These are phyloP conservation scores for Calonectria pteridis DNA, from an alignment of 2,329 filamentous ascomycete species.

Conservation along the genomic window DNA sequence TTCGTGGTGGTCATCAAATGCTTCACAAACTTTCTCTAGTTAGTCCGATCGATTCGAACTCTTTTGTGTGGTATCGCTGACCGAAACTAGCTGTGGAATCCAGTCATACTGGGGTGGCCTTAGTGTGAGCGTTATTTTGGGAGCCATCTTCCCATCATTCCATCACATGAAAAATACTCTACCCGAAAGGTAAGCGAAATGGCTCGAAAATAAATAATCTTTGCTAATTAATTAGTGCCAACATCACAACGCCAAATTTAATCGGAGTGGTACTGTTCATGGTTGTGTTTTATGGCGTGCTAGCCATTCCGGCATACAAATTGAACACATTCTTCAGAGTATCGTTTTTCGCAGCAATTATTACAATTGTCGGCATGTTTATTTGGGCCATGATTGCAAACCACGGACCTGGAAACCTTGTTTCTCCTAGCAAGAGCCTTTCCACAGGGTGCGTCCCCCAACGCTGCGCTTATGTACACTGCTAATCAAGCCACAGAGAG, in stretches of 20 bases:
- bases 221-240: background rate
- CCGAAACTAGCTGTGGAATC: background rate
- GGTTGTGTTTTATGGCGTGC: constrained; percentile 2
- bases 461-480: background rate
- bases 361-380: background rate
- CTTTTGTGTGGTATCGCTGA: background rate
- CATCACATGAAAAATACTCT: background rate
- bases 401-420: background rate
- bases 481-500: background rate
- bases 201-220: no score
- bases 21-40: constrained; percentile 4
- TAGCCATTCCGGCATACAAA: background rate
- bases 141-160: background rate
- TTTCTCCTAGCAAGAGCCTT: background rate
- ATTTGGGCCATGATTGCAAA: constrained; percentile 7
- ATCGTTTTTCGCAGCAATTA: background rate
- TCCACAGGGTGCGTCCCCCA: background rate
- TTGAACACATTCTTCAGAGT: background rate
- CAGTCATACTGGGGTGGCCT: background rate
- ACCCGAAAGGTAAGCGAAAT: background rate
- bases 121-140: background rate
- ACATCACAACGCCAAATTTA: background rate
- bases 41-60: background rate
- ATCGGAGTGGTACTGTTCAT: background rate
- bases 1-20: background rate